A percentile compares a stretch with the other conserved stretches of the same genome.
These are phyloP conservation scores for Volvox africanus DNA, from an alignment of 139 green algal genomes.

Conservation along the genomic window DNA sequence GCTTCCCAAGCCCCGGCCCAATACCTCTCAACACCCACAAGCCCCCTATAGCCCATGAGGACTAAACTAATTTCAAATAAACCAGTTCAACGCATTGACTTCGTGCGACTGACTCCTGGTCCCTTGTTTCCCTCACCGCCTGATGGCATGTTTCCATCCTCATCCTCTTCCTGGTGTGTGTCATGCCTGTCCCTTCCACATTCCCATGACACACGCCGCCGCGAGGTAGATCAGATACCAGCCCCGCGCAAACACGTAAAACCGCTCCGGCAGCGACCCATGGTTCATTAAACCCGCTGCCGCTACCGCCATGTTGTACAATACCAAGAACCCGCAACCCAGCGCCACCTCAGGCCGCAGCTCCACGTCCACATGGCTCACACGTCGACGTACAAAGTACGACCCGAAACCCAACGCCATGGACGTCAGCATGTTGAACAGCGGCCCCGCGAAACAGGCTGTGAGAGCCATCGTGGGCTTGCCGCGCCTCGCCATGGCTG, in stretches of 20 bases:
- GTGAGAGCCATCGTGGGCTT: constrained; percentile 87
- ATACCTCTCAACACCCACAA: too few species aligned
- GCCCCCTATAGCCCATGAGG: too few species aligned
- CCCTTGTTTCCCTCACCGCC: neutral
- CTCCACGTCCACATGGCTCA: constrained; percentile 38
- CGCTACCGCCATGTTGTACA: constrained; percentile 72
- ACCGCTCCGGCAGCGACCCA: constrained; percentile 68
- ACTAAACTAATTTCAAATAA: too few species aligned
- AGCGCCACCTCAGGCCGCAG: constrained; percentile 73
- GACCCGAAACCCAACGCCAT: constrained; percentile 74
- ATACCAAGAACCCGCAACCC: constrained; percentile 71
- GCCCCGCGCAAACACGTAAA: constrained; percentile 78
- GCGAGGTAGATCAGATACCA: constrained; percentile 81
- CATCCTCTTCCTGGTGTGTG: too few species aligned
- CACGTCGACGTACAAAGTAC: constrained; percentile 56
- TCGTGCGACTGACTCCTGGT: too few species aligned
- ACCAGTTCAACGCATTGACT: too few species aligned
- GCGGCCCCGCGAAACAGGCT: constrained; percentile 90
- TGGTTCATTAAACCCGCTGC: constrained; percentile 65
- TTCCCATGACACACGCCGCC: constrained; percentile 47
- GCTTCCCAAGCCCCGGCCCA: too few species aligned
- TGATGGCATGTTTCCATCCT: too few species aligned
- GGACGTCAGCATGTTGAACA: constrained; percentile 94
- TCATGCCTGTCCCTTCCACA: constrained; percentile 29
- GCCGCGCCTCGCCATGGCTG: constrained; percentile 79